Conservation (phyloP, 306 rosid species). For the Quercus wislizeni region DNA sequence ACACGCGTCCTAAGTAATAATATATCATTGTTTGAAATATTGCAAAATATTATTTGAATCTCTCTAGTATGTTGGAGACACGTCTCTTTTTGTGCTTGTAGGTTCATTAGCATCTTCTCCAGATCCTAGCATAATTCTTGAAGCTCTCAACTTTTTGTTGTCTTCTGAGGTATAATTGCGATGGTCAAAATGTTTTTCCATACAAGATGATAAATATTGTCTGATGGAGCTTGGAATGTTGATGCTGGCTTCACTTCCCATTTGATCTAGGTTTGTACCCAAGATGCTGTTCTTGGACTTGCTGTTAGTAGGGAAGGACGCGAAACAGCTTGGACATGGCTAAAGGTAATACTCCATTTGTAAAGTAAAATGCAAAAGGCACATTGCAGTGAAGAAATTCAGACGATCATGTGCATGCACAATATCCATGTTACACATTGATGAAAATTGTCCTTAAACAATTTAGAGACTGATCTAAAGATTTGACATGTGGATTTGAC, state of each 20-base stretch:
- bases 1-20: conserved; percentile 73
- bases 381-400: too few relatives aligned
- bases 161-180: conserved; percentile 33
- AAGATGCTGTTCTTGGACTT: conserved; percentile 76
- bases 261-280: conserved; percentile 68
- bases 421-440: too few relatives aligned
- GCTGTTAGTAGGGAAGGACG: conserved; percentile 61
- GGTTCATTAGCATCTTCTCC: conserved; percentile 43
- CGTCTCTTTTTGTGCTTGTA: conserved; percentile 3
- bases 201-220: conserved; percentile 1
- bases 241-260: conserved; percentile 7
- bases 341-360: conserved; percentile 54
- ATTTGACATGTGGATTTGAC: too few relatives aligned
- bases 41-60: neutral
- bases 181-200: conserved; percentile 3
- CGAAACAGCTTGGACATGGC: conserved; percentile 81
- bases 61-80: neutral
- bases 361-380: neutral
- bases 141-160: conserved; percentile 45
- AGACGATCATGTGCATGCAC: too few relatives aligned
- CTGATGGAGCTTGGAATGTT: conserved; percentile 26
- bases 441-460: too few relatives aligned
- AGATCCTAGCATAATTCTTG: conserved; percentile 39
- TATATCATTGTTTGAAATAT: neutral
- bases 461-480: too few relatives aligned